Evolutionary conservation across 257 asterid genomes (phyloP).

Genomic region (Parsonsia alboflavescens): DNA sequence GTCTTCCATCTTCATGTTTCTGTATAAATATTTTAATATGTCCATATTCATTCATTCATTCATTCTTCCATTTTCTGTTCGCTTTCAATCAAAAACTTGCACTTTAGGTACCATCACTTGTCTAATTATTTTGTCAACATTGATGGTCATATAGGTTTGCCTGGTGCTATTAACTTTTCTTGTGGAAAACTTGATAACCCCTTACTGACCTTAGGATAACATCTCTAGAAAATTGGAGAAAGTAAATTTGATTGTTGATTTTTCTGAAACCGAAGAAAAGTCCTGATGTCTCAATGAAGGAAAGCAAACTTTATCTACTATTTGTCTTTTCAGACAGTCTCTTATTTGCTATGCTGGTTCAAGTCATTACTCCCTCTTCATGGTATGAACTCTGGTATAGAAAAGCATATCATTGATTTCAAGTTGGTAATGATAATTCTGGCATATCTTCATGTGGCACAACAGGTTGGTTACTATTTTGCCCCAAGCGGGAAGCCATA

Average conservation of each 20-base stretch:
- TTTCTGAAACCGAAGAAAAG: slow-evolving; percentile 2
- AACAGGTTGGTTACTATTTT: slow-evolving; percentile 94
- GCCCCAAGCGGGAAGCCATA: slow-evolving; percentile 99
- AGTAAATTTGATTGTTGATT: not conserved
- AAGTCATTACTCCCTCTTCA: not conserved
- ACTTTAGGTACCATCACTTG: not conserved
- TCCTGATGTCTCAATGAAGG: not conserved
- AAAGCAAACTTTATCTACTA: not conserved
- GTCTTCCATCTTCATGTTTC: slow-evolving; percentile 6
- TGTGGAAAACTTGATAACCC: not conserved
- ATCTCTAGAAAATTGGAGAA: not conserved
- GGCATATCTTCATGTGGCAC: slow-evolving; percentile 25
- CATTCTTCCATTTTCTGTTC: not conserved
- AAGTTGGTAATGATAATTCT: slow-evolving; percentile 9
- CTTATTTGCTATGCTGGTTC: not conserved
- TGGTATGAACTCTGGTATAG: not conserved
- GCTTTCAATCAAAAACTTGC: not conserved
- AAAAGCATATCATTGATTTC: not conserved
- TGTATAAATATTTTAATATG: not conserved
- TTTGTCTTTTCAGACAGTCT: not conserved
- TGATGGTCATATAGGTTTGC: not conserved
- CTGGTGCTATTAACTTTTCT: not conserved
- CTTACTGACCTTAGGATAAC: not conserved
- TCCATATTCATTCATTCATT: not conserved
- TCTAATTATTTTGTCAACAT: not conserved